Conservation (phyloP, 345 rosid genomes). For the Acer campestre region DNA sequence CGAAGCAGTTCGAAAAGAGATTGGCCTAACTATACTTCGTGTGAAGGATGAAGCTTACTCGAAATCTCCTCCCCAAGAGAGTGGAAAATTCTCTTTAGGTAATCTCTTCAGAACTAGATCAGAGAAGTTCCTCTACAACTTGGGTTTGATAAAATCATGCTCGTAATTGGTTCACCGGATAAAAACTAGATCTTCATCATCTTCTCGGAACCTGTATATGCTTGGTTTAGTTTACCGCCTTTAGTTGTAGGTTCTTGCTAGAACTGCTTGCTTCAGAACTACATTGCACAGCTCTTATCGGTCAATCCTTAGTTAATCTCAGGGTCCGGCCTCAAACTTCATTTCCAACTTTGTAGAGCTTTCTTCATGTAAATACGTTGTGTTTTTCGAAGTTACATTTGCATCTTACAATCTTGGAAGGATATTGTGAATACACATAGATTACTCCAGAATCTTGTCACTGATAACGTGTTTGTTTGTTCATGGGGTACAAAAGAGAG, state of each 20-base stretch:
- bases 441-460: neutral
- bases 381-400: neutral
- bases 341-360: slow-evolving; percentile 27
- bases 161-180: slow-evolving; percentile 37
- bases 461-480: neutral
- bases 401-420: neutral
- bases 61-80: slow-evolving; percentile 46
- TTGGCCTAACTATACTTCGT: slow-evolving; percentile 62
- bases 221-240: slow-evolving; percentile 21
- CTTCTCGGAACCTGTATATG: slow-evolving; percentile 21
- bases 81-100: slow-evolving; percentile 62
- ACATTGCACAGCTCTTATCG: neutral
- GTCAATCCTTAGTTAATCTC: slow-evolving; percentile 17
- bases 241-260: neutral
- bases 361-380: slow-evolving; percentile 29
- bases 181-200: slow-evolving; percentile 14
- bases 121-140: slow-evolving; percentile 72
- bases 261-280: neutral
- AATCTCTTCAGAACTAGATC: slow-evolving; percentile 66
- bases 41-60: slow-evolving; percentile 57
- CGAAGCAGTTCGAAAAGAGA: slow-evolving; percentile 78
- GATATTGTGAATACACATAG: slow-evolving; percentile 15
- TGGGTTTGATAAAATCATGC: slow-evolving; percentile 62
- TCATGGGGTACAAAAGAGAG: neutral
- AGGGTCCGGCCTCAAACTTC: slow-evolving; percentile 9